These are phyloP conservation scores for Pseudoturritis turrita DNA, from an alignment of 345 rosid species.

Conservation along the genomic window DNA sequence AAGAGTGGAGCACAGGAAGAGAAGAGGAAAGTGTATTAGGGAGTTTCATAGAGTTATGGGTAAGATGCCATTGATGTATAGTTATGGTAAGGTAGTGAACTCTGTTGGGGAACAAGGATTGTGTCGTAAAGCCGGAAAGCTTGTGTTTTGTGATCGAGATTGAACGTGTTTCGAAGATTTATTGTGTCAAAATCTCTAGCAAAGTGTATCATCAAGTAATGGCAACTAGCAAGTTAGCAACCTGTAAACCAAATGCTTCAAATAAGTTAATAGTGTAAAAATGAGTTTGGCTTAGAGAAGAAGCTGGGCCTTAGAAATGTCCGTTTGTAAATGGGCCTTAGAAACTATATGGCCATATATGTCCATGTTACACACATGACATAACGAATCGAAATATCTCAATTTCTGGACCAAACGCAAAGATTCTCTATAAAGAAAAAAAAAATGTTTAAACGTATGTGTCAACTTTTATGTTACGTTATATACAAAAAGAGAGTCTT, in stretches of 20 bases:
- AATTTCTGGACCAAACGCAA: not conserved
- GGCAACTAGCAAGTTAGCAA: not conserved
- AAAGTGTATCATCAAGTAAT: not conserved
- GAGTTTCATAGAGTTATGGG: slow-evolving; percentile 58
- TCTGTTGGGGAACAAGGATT: slow-evolving; percentile 71
- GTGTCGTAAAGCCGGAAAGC: slow-evolving; percentile 53
- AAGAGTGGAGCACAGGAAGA: slow-evolving; percentile 60
- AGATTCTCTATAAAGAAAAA: no score
- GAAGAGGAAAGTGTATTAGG: slow-evolving; percentile 57
- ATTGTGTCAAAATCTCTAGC: not conserved
- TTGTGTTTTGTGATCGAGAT: slow-evolving; percentile 52
- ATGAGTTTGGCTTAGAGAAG: not conserved
- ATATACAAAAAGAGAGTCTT: no score
- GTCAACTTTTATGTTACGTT: no score
- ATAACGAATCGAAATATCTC: not conserved
- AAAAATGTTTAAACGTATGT: no score
- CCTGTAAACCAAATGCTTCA: not conserved
- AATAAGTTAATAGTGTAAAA: not conserved
- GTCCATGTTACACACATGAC: no score
- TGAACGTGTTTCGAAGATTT: not conserved
- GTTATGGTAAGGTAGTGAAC: slow-evolving; percentile 55
- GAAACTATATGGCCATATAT: no score
- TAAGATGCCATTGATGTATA: slow-evolving; percentile 60
- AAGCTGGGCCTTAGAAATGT: not conserved
- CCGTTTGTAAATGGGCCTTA: not conserved